phyloP scores from a whole-genome alignment of 352 stramenopile species.

The Detonula confervacea region DNA sequence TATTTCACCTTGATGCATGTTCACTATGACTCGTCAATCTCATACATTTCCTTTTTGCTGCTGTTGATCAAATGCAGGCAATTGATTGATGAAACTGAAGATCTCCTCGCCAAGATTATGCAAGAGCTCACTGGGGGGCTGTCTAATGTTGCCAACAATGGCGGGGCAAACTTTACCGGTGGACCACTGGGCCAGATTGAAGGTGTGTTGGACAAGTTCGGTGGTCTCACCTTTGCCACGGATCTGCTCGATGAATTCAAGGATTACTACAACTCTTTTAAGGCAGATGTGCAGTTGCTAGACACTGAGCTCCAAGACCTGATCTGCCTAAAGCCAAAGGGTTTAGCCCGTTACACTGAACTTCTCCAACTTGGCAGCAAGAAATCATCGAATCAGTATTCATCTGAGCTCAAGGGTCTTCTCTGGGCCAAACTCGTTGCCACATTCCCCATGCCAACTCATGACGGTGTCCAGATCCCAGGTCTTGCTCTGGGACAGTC shows the following conservation, averaged over 20 bases:
- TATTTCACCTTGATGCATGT: not conserved
- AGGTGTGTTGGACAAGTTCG: constrained; percentile 13
- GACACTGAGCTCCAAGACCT: constrained; percentile 1
- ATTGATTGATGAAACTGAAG: constrained; percentile 5
- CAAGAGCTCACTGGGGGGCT: constrained; percentile 8
- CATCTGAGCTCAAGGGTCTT: constrained; percentile 8
- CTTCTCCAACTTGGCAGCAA: constrained; percentile 13
- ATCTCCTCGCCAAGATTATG: constrained; percentile 1
- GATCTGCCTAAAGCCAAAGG: not conserved
- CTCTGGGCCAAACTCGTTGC: constrained; percentile 15
- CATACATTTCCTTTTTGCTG: not conserved
- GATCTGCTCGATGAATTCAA: constrained; percentile 15
- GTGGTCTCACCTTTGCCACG: not conserved
- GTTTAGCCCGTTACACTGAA: not conserved
- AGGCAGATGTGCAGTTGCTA: not conserved
- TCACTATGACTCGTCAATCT: not conserved
- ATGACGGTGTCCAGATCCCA: constrained; percentile 23
- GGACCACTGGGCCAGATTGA: constrained; percentile 8
- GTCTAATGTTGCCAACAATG: not conserved
- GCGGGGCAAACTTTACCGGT: not conserved
- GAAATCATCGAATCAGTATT: constrained; percentile 9
- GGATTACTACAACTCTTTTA: not conserved
- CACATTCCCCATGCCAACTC: not conserved
- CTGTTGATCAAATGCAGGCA: not conserved
- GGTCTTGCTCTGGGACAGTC: constrained; percentile 11